Evolutionary conservation across 257 asterid species (phyloP), one percentile per base, ranked within the genome.

Genomic region (Solanum chilense): DNA sequence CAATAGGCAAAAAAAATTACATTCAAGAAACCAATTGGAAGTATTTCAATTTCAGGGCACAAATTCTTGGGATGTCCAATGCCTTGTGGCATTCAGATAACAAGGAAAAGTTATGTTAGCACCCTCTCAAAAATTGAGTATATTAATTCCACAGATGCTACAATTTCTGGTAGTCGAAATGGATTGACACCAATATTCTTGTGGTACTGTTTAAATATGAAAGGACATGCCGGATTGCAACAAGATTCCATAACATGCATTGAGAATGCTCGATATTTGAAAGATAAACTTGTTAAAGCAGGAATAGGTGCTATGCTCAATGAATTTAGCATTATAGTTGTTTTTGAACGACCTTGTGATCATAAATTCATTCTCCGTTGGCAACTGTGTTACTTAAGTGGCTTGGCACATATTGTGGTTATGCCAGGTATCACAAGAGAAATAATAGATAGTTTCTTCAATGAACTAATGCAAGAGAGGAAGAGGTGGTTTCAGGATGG

Each of bases 391-490:
- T 85, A 88, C 20, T 29, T 47, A 44, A 81, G 76, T 7, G 45
- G 69, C 56, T 56, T 88, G 88, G 77, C 88, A 14, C 90, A 88
- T 68, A 27, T 78, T 64, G 75, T 66, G 23, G 86, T 85, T 73
- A 74, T 37, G 52, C 52, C 81, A 5, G 52, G 52, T 14, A 74
- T 74, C 12, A 37, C 81, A 20, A 74, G 49, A 74, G 82, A 75
- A 75, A 39, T 0, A 5, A 75, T 41, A 41, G 33, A 75, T 9
- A 41, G 3, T 12, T 75, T 75, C 11, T 6, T 39, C 11, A 23
- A 75, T 0, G 56, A 39, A 39, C 31, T 39, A 39, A 12, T 75
- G 52, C 56, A 39, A 3, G 82, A 39, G 56, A 75, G 82, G 33
- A 12, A 75, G 1, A 23, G 1, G 25, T 39, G 82, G 78, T 73